Conservation (phyloP, 2,329 filamentous ascomycete species). For the Corinectria fuckeliana region DNA sequence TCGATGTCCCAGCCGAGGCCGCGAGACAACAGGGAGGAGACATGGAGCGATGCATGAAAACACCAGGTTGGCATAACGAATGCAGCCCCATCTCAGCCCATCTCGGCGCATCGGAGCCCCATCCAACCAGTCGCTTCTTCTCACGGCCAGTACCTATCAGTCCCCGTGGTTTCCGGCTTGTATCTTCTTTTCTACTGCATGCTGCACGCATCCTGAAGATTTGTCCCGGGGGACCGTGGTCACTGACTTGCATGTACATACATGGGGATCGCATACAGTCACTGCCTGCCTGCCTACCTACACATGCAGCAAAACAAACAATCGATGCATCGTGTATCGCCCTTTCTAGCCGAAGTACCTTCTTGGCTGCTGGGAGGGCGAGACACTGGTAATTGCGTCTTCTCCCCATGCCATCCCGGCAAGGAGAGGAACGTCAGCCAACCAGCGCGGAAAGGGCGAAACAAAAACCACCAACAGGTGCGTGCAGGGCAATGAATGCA, state of each 20-base stretch:
- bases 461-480: neutral
- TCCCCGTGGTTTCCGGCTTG: neutral
- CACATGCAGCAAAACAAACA: neutral
- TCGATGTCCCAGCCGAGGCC: constrained; percentile 14
- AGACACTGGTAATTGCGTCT: neutral
- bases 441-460: neutral
- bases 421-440: neutral
- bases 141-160: too few species aligned
- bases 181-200: neutral
- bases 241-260: neutral
- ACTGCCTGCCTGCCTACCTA: neutral
- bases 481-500: neutral
- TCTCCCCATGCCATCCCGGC: neutral
- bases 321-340: neutral
- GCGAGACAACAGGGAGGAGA: constrained; percentile 10
- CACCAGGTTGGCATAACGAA: constrained; percentile 18
- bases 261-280: neutral
- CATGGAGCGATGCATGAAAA: neutral
- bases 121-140: constrained; percentile 4
- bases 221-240: neutral
- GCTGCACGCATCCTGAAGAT: neutral
- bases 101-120: constrained; percentile 24
- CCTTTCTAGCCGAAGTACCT: neutral
- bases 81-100: constrained; percentile 20
- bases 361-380: neutral